Evolutionary conservation across 106 monocot genomes (phyloP).

Genomic region (Apostasia shenzhenica): DNA sequence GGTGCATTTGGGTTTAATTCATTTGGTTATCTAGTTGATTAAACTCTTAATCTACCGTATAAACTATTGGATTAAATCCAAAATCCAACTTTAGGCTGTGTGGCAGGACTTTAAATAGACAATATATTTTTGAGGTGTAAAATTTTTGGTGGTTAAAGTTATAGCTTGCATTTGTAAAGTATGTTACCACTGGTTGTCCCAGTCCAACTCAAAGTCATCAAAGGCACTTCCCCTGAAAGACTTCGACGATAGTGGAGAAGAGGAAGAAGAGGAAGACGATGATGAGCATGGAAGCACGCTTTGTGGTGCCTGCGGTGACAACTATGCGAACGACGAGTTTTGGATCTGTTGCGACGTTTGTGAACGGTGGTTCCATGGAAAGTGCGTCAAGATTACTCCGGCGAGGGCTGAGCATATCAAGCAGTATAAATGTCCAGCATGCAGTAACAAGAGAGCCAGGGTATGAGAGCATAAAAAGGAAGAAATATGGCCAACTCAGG

Average conservation of each 20-base stretch:
- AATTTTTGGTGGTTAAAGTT: no score
- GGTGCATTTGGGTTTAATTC: no score
- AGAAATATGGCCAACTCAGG: not conserved
- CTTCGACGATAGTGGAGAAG: constrained; percentile 12
- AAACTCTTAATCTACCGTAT: no score
- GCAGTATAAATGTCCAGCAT: constrained; percentile 23
- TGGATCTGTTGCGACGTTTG: constrained; percentile 27
- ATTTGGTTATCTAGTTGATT: no score
- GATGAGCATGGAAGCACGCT: constrained; percentile 16
- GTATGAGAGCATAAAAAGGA: not conserved
- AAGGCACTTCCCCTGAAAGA: constrained; percentile 13
- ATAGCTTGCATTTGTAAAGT: no score
- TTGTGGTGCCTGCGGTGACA: constrained; percentile 17
- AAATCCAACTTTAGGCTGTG: no score
- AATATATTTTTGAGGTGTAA: no score
- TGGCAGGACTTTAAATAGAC: no score
- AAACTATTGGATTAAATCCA: no score
- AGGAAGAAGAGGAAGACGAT: constrained; percentile 9
- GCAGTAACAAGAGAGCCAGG: constrained; percentile 22
- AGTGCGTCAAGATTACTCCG: constrained; percentile 22
- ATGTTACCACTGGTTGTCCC: not conserved
- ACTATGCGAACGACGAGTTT: constrained; percentile 19
- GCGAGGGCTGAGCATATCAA: constrained; percentile 23
- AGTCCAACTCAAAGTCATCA: constrained; percentile 8
- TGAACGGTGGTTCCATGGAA: constrained; percentile 21